Conservation (phyloP, 139 green algal genomes). For the Tetraselmis chui region DNA sequence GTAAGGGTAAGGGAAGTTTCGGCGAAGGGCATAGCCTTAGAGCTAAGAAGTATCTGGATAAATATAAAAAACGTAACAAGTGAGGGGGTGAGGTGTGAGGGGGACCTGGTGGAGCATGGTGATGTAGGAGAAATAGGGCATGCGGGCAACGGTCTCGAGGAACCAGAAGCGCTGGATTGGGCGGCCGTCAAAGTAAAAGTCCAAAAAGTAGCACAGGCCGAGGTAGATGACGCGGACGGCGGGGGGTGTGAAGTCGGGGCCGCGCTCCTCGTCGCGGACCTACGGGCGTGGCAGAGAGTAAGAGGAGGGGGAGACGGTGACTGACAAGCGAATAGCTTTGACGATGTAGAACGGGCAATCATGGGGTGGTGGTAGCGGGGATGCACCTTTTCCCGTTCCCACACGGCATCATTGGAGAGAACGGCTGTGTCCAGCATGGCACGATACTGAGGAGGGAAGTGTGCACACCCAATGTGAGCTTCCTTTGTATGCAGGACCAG, state of each 20-base stretch:
- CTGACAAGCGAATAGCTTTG: background rate
- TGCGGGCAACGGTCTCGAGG: constrained; percentile 73
- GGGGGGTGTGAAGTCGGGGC: constrained; percentile 9
- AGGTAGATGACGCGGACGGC: constrained; percentile 56
- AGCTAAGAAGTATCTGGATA: background rate
- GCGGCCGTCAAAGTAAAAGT: constrained; percentile 61
- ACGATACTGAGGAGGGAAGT: constrained; percentile 24
- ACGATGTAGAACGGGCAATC: too few species aligned
- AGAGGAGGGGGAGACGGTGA: background rate
- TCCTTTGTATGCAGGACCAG: background rate
- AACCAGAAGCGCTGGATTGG: constrained; percentile 67
- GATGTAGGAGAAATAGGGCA: constrained; percentile 97
- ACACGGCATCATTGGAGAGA: constrained; percentile 73
- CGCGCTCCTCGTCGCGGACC: background rate
- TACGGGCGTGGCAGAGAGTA: background rate
- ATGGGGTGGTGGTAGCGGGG: background rate
- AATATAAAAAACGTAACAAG: background rate
- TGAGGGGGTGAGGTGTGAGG: constrained; percentile 8
- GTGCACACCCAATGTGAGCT: background rate
- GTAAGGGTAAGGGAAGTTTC: background rate
- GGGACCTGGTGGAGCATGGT: constrained; percentile 89
- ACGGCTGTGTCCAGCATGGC: constrained; percentile 41
- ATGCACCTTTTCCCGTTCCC: constrained; percentile 55
- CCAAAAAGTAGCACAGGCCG: constrained; percentile 63
- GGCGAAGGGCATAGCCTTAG: background rate